phyloP scores from a whole-genome alignment of 805 yeast genomes.

The Kockiozyma suomiensis region DNA sequence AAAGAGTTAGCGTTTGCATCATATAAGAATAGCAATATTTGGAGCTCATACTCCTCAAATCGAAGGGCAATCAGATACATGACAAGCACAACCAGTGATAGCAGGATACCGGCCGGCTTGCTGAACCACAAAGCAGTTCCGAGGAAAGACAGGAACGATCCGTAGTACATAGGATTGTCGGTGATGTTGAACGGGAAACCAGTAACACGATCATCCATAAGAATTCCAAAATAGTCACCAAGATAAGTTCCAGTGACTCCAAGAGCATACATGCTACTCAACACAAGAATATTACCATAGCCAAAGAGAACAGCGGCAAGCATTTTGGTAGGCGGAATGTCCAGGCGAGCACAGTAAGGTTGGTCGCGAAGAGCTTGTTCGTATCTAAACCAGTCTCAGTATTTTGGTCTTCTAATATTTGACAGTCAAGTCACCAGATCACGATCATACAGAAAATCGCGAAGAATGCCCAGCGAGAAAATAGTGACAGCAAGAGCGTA shows the following conservation, averaged over 20 bases:
- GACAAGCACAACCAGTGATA: conserved; percentile 69
- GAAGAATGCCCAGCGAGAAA: conserved; percentile 77
- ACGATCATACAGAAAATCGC: conserved; percentile 67
- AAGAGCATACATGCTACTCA: conserved; percentile 84
- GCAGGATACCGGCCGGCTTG: conserved; percentile 83
- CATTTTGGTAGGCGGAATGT: conserved; percentile 46
- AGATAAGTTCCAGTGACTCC: conserved; percentile 96
- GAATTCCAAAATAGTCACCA: conserved; percentile 97
- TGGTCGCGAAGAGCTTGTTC: conserved; percentile 73
- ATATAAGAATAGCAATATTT: not conserved
- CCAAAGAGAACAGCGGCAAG: conserved; percentile 60
- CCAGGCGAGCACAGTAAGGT: conserved; percentile 61
- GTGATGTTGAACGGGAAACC: conserved; percentile 90
- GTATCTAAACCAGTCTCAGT: conserved; percentile 42
- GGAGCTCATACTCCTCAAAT: conserved; percentile 67
- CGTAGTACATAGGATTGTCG: conserved; percentile 96
- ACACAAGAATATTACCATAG: conserved; percentile 77
- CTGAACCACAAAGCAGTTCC: conserved; percentile 85
- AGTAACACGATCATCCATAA: conserved; percentile 87
- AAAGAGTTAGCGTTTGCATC: not conserved
- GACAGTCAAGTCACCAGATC: not conserved
- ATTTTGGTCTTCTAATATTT: not conserved
- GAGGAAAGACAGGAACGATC: conserved; percentile 83
- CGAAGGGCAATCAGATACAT: conserved; percentile 83
- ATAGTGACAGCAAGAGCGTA: conserved; percentile 80